Evolutionary conservation across 1,284 basidiomycete genomes (phyloP).

Genomic region (Ganoderma resinaceum): DNA sequence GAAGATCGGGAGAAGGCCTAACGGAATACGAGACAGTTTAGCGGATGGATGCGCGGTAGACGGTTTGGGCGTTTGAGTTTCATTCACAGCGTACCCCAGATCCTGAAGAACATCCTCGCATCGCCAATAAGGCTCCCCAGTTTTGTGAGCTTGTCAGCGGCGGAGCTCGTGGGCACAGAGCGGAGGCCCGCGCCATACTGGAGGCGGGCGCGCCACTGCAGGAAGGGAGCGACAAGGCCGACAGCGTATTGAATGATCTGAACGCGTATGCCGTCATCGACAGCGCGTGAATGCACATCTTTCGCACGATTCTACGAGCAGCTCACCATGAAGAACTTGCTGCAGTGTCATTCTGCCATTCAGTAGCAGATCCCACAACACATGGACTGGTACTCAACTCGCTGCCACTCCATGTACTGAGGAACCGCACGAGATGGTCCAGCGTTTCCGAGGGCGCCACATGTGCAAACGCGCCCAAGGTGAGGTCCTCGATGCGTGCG

Average conservation of each 20-base stretch:
- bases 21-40: neutral
- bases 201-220: conserved; percentile 69
- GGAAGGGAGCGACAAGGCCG: conserved; percentile 71
- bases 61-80: conserved; percentile 1
- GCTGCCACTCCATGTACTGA: conserved; percentile 83
- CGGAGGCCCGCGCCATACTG: conserved; percentile 68
- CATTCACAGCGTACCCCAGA: conserved; percentile 63
- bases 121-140: conserved; percentile 65
- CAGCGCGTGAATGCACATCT: neutral
- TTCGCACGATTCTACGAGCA: neutral
- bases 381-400: conserved; percentile 61
- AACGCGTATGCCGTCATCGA: conserved; percentile 6
- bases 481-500: conserved; percentile 60
- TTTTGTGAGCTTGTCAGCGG: conserved; percentile 61
- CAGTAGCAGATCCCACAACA: conserved; percentile 4
- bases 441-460: conserved; percentile 67
- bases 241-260: conserved; percentile 76
- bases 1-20: conserved; percentile 78
- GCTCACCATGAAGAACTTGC: conserved; percentile 79
- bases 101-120: conserved; percentile 74
- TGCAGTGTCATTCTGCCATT: conserved; percentile 35
- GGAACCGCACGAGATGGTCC: conserved; percentile 73
- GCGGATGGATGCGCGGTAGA: conserved; percentile 6
- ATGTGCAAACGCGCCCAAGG: conserved; percentile 66
- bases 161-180: conserved; percentile 54